Percentiles rank a stretch among this genome's conserved stretches.
Conservation (phyloP, 1,139 yeast genomes). For the Eremothecium gossypii region DNA sequence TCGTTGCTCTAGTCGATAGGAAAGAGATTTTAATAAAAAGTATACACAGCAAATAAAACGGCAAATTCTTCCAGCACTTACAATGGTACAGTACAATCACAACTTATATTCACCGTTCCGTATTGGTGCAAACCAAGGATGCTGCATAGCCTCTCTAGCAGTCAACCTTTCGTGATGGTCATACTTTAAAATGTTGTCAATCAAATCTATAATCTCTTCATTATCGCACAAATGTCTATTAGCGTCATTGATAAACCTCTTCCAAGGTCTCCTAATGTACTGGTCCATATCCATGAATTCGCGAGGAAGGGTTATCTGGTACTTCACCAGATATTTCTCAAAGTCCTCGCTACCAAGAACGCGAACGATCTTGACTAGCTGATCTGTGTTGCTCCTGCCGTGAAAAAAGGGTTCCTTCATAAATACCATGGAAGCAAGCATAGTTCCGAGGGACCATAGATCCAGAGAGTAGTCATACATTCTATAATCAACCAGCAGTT, state of each 20-base stretch:
- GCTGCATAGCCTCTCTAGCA: slow-evolving; percentile 90
- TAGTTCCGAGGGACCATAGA: slow-evolving; percentile 95
- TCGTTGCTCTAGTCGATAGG: no score
- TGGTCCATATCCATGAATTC: slow-evolving; percentile 81
- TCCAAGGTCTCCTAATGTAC: slow-evolving; percentile 86
- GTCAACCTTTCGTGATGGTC: slow-evolving; percentile 95
- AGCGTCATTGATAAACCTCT: slow-evolving; percentile 60
- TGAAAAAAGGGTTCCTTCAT: slow-evolving; percentile 96
- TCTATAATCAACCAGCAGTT: slow-evolving; percentile 83
- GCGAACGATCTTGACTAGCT: slow-evolving; percentile 85
- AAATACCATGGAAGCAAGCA: slow-evolving; percentile 94
- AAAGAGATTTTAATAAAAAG: neutral
- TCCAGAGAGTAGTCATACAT: slow-evolving; percentile 93
- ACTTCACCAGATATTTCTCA: slow-evolving; percentile 62
- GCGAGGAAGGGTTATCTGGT: slow-evolving; percentile 63
- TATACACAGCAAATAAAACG: neutral
- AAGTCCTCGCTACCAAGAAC: slow-evolving; percentile 88
- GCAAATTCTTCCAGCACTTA: neutral
- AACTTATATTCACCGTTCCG: slow-evolving; percentile 14
- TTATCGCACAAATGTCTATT: slow-evolving; percentile 59
- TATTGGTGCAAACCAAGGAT: slow-evolving; percentile 41
- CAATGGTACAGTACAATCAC: neutral
- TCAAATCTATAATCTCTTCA: slow-evolving; percentile 67
- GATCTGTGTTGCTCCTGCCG: slow-evolving; percentile 94
- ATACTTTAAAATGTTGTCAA: slow-evolving; percentile 74